These are phyloP conservation scores for Trypethelium eluteriae DNA, from an alignment of 495 filamentous ascomycete species.

Conservation along the genomic window DNA sequence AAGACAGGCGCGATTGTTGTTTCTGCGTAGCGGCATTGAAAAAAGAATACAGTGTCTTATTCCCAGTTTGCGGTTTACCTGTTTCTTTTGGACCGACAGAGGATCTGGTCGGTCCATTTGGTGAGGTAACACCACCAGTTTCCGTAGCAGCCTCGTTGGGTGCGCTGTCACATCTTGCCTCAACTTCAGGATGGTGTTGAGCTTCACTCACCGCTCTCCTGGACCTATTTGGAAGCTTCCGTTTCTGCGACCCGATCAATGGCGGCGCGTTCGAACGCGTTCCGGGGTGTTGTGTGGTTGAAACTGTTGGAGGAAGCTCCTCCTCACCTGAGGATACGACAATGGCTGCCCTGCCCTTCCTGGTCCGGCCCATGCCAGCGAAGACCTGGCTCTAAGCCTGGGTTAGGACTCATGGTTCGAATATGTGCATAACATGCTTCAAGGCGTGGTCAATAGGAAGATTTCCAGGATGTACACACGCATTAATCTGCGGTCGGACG, in stretches of 20 bases:
- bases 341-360: not conserved
- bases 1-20: constrained; percentile 25
- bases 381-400: not conserved
- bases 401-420: constrained; percentile 5
- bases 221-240: not conserved
- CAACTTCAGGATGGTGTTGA: no score
- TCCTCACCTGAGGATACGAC: not conserved
- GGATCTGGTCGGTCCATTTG: constrained; percentile 16
- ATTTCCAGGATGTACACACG: not conserved
- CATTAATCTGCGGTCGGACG: not conserved
- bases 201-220: not conserved
- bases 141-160: no score
- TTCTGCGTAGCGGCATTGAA: constrained; percentile 35
- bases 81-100: not conserved
- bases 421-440: not conserved
- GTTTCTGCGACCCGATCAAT: not conserved
- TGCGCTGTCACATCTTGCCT: no score
- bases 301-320: not conserved
- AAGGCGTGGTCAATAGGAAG: not conserved
- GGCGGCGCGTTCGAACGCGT: not conserved
- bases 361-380: constrained; percentile 3
- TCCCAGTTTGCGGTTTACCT: constrained; percentile 22
- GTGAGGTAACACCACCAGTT: no score
- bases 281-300: not conserved
- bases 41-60: constrained; percentile 39